Evolutionary conservation across 805 yeast species (phyloP).

Genomic region (Lipomyces yamanashiensis): DNA sequence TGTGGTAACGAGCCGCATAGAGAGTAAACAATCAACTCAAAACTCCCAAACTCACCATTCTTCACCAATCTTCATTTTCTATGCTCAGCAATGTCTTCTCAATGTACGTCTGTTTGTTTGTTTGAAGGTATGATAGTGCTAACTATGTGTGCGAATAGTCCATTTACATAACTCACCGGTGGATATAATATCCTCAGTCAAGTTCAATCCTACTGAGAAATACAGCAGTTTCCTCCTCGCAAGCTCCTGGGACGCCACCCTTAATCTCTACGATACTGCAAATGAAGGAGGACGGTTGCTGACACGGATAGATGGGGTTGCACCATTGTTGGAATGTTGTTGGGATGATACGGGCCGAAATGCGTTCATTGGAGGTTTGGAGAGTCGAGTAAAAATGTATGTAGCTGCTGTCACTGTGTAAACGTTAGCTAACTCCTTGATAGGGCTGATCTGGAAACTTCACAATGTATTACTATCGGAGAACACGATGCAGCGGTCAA

Average conservation of each 20-base stretch:
- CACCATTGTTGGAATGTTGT: constrained; percentile 44
- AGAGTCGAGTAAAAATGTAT: constrained; percentile 21
- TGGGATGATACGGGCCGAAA: constrained; percentile 39
- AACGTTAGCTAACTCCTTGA: not conserved
- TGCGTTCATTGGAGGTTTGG: constrained; percentile 31
- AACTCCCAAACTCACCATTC: not conserved
- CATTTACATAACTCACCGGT: constrained; percentile 25
- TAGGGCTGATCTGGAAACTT: constrained; percentile 57
- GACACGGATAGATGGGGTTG: constrained; percentile 40
- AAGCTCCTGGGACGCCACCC: constrained; percentile 63
- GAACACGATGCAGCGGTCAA: constrained; percentile 52
- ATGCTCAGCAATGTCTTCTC: constrained; percentile 8
- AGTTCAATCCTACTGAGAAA: constrained; percentile 28
- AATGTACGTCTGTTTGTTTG: constrained; percentile 8
- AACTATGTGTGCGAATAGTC: not conserved
- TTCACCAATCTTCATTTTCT: no score
- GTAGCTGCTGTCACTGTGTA: not conserved
- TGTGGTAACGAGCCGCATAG: constrained; percentile 24
- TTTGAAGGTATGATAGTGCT: not conserved
- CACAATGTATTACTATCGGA: constrained; percentile 41
- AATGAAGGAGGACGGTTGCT: constrained; percentile 31
- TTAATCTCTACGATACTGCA: constrained; percentile 52
- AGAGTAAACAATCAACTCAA: constrained; percentile 1
- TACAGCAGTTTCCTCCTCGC: constrained; percentile 48
- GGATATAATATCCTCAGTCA: constrained; percentile 29